Base-by-base conservation (phyloP, 495 filamentous ascomycete species). In the Parachaetomium inaequale region DNA sequence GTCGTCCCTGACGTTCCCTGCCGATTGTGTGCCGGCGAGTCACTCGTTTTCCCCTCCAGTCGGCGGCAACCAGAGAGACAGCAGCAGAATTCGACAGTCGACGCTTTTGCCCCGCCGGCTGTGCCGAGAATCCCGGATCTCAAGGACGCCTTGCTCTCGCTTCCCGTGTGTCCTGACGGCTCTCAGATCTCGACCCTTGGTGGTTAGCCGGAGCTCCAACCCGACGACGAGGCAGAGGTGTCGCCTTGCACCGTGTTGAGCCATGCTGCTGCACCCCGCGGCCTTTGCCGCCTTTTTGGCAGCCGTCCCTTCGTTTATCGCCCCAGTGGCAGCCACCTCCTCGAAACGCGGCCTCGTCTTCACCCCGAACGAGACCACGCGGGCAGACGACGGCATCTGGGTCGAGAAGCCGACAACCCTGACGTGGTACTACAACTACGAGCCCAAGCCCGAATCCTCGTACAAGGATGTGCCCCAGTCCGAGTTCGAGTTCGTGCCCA, bases 371-470 rank as follows among this genome's bases (percentile, higher is more conserved):
- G 25, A 67, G 1, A 66, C 77, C 2, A 73, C 77, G 58, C 81
- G 80, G 4, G 52, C 69, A 1, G 88, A 92, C 70, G 82, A 88
- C 72, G 61, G 73, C 15, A 80, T 87, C 58, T 90, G 87, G 86
- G 71, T 76, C 36, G 64, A 72, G 15, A 55, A 75, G 7, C 72
- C 68, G 31, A 82, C 81, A 8, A 81, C 83, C 54, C 69, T 92
- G 63, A 90, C 85, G 2, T 93, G 89, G 89, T 93, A 93, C 76
- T 92, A 92, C 81, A 91, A 90, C 75, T 92, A 92, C 74, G 64
- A 66, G 17, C 65, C 77, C 47, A 66, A 68, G 3, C 87, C 87
- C 28, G 82, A 86, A 11, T 43, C 78, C 0, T 72, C 71, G 28
- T 84, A 80, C 72, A 55, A 68, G 31, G 73, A 74, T 56, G 55